Percentiles rank a stretch among this genome's conserved stretches.
Conservation (phyloP, 331 rosid genomes). For the Stylosanthes scabra region DNA sequence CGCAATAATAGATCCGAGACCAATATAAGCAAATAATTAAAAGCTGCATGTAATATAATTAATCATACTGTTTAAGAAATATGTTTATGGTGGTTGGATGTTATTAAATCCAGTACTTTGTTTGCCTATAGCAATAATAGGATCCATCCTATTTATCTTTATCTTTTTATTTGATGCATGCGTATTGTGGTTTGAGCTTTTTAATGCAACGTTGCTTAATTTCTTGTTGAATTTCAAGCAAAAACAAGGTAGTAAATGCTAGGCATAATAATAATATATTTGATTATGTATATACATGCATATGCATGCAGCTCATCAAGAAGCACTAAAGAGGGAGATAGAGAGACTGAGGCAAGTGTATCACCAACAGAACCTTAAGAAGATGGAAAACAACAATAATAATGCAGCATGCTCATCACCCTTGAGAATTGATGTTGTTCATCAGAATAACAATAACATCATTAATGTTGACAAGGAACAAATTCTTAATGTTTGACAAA, state of each 20-base stretch:
- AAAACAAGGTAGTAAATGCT: too few relatives aligned
- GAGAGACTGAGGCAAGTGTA: conserved; percentile 91
- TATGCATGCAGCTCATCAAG: conserved; percentile 99
- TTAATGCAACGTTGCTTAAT: too few relatives aligned
- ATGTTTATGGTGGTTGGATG: not conserved
- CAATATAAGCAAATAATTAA: not conserved
- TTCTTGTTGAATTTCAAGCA: too few relatives aligned
- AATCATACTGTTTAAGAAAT: conserved; percentile 9
- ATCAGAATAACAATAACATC: not conserved
- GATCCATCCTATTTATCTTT: too few relatives aligned
- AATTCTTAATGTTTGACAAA: conserved; percentile 54
- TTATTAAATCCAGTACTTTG: not conserved
- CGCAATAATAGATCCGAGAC: not conserved
- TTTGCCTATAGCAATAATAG: not conserved
- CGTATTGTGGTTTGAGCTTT: too few relatives aligned
- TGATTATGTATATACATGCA: too few relatives aligned
- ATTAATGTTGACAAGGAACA: conserved; percentile 52
- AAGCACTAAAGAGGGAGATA: conserved; percentile 95
- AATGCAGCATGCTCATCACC: conserved; percentile 46
- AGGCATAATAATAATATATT: too few relatives aligned
- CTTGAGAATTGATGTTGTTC: conserved; percentile 26
- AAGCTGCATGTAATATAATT: not conserved
- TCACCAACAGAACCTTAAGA: conserved; percentile 82
- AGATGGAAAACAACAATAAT: conserved; percentile 54
- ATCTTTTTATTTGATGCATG: too few relatives aligned